Percentiles rank a stretch among this genome's conserved stretches.
These are phyloP conservation scores for Tetradesmus lagerheimii DNA, from an alignment of 139 green algal genomes.

Conservation along the genomic window DNA sequence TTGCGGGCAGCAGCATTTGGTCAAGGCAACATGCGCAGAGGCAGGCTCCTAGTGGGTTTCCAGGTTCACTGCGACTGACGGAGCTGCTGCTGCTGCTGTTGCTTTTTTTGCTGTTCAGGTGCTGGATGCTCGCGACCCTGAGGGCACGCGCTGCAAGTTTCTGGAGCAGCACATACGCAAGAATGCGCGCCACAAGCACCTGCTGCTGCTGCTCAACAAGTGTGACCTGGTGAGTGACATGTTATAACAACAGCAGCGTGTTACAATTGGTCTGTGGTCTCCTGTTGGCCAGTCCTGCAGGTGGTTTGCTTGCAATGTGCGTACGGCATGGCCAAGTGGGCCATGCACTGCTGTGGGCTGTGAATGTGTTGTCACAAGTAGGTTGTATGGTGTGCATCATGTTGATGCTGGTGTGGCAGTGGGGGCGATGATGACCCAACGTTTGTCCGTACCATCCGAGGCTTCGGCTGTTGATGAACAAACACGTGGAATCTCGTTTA, in stretches of 20 bases:
- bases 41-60: too few species aligned
- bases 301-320: not conserved
- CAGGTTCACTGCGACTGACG: too few species aligned
- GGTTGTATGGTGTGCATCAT: not conserved
- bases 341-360: not conserved
- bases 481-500: slow-evolving; percentile 81
- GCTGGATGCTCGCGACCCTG: slow-evolving; percentile 96
- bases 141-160: slow-evolving; percentile 94
- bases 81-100: not conserved
- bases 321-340: not conserved
- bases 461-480: slow-evolving; percentile 43
- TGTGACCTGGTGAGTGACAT: slow-evolving; percentile 86
- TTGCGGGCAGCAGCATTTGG: too few species aligned
- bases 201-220: slow-evolving; percentile 99
- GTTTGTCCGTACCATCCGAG: slow-evolving; percentile 75
- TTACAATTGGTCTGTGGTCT: not conserved
- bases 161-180: slow-evolving; percentile 96
- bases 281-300: not conserved
- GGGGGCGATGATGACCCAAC: slow-evolving; percentile 57
- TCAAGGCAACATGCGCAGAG: too few species aligned
- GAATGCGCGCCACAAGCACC: slow-evolving; percentile 95
- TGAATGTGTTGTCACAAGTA: not conserved
- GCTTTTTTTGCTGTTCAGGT: slow-evolving; percentile 72
- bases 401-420: not conserved
- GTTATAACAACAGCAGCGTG: not conserved